Conservation (phyloP, 1,284 basidiomycete species). For the Cryptococcus sp. region DNA sequence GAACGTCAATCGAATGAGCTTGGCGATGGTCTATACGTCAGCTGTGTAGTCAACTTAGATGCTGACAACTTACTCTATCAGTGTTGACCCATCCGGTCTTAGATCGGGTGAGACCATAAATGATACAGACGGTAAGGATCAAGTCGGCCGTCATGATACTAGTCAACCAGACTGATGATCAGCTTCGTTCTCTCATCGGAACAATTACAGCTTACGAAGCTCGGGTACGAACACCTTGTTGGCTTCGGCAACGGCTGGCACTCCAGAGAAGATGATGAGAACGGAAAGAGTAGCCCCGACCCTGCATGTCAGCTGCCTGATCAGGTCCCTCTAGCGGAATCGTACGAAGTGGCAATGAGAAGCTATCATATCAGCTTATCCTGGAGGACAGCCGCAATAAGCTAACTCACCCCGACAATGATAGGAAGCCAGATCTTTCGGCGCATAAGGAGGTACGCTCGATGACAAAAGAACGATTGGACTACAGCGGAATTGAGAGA, state of each 20-base stretch:
- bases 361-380: background rate
- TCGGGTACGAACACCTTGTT: slow-evolving; percentile 5
- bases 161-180: slow-evolving; percentile 19
- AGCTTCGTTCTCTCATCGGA: background rate
- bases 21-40: slow-evolving; percentile 14
- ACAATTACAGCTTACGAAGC: background rate
- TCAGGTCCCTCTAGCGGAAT: background rate
- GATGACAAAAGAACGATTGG: background rate
- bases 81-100: slow-evolving; percentile 31
- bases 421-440: background rate
- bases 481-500: slow-evolving; percentile 1
- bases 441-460: background rate
- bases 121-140: slow-evolving; percentile 23
- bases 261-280: slow-evolving; percentile 16
- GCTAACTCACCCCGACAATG: slow-evolving; percentile 2
- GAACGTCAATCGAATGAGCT: slow-evolving; percentile 25
- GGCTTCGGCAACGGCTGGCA: slow-evolving; percentile 11
- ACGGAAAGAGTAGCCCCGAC: slow-evolving; percentile 14
- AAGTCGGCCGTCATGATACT: slow-evolving; percentile 23
- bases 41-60: background rate
- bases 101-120: slow-evolving; percentile 18
- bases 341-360: slow-evolving; percentile 1
- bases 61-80: slow-evolving; percentile 19
- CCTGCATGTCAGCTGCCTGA: background rate
- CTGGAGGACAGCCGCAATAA: background rate